Conservation (phyloP, 1,284 basidiomycete genomes). For the Austroboletus novae-zelandiae region DNA sequence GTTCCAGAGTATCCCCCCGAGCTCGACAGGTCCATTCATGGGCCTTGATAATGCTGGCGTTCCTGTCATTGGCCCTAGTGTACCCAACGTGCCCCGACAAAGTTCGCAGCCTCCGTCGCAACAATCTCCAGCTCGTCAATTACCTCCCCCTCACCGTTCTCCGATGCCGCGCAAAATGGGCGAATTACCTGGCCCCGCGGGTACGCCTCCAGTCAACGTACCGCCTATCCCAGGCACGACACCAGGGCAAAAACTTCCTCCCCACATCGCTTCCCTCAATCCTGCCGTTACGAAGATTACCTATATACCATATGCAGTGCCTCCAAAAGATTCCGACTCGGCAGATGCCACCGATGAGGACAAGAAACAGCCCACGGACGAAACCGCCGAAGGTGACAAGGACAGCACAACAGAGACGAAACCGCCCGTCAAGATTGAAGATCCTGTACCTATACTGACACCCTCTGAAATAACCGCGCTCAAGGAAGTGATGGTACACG, state of each 20-base stretch:
- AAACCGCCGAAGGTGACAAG: conserved; percentile 18
- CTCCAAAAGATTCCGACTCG: conserved; percentile 18
- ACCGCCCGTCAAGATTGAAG: conserved; percentile 18
- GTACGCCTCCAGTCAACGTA: conserved; percentile 20
- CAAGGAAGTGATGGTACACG: conserved; percentile 45
- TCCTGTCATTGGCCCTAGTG: conserved; percentile 10
- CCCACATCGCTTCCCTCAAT: conserved; percentile 34
- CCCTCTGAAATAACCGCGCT: conserved; percentile 42
- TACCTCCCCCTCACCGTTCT: conserved; percentile 19
- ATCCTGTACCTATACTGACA: conserved; percentile 36
- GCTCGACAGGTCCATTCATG: conserved; percentile 23
- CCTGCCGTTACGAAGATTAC: conserved; percentile 33
- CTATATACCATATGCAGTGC: conserved; percentile 27
- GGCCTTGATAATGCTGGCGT: conserved; percentile 18
- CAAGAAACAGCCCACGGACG: conserved; percentile 20
- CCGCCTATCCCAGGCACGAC: conserved; percentile 28
- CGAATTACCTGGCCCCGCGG: conserved; percentile 18
- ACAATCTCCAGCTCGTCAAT: conserved; percentile 26
- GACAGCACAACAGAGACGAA: conserved; percentile 19
- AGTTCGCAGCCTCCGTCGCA: conserved; percentile 28
- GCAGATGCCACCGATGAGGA: conserved; percentile 25
- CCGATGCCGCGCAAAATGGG: conserved; percentile 27
- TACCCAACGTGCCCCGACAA: conserved; percentile 20
- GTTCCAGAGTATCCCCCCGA: conserved; percentile 24
- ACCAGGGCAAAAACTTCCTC: conserved; percentile 32